A percentile compares a stretch with the other conserved stretches of the same genome.
Evolutionary conservation across 176 grass and related monocot species (phyloP).

Genomic region (Musa troglodytarum): DNA sequence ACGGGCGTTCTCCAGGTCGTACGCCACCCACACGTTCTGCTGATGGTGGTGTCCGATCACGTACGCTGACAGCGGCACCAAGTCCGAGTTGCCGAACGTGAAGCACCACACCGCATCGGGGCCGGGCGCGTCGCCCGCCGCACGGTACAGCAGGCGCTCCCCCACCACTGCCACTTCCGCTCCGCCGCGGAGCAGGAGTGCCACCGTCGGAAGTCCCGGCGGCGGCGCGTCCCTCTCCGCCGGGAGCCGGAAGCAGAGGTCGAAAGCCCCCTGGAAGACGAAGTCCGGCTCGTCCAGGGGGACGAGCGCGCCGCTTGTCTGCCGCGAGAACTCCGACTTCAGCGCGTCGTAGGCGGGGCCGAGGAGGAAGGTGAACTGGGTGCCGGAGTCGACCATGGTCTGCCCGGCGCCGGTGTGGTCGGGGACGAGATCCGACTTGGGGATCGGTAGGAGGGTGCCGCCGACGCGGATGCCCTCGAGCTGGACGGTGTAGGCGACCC

Average conservation of each 20-base stretch:
- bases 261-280: slow-evolving; percentile 75
- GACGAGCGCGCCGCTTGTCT: slow-evolving; percentile 30
- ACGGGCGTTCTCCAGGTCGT: slow-evolving; percentile 56
- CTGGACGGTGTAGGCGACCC: slow-evolving; percentile 66
- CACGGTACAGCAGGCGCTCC: slow-evolving; percentile 55
- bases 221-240: slow-evolving; percentile 1
- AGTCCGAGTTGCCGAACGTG: slow-evolving; percentile 65
- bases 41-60: slow-evolving; percentile 79
- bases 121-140: slow-evolving; percentile 31
- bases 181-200: slow-evolving; percentile 33
- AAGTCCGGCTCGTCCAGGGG: slow-evolving; percentile 47
- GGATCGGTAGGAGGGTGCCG: slow-evolving; percentile 42
- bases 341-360: slow-evolving; percentile 50
- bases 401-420: slow-evolving; percentile 80
- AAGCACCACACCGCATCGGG: slow-evolving; percentile 63
- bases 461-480: slow-evolving; percentile 71
- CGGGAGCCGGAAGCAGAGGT: slow-evolving; percentile 54
- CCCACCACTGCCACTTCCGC: slow-evolving; percentile 43
- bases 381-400: slow-evolving; percentile 80
- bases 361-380: slow-evolving; percentile 79
- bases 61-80: slow-evolving; percentile 52
- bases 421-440: slow-evolving; percentile 49
- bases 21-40: slow-evolving; percentile 74
- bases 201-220: slow-evolving; percentile 34
- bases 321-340: slow-evolving; percentile 44